Evolutionary conservation across 371 early-diverging fungal genomes (phyloP).

Genomic region (Blakeslea trispora): DNA sequence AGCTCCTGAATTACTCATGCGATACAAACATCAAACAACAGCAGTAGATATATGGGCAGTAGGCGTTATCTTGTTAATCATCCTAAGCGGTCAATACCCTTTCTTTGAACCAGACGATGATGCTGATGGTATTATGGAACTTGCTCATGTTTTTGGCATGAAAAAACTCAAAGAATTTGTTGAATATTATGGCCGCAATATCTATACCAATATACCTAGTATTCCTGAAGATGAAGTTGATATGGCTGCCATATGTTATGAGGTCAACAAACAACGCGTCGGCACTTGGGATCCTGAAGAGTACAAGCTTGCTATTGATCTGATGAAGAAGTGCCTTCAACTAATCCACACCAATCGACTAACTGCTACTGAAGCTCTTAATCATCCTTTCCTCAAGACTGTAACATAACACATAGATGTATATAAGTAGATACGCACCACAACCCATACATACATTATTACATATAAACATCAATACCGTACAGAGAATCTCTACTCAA

Average conservation of each 20-base stretch:
- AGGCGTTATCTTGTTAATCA: slow-evolving; percentile 85
- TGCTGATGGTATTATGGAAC: slow-evolving; percentile 84
- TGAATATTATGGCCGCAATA: slow-evolving; percentile 56
- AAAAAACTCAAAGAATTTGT: slow-evolving; percentile 74
- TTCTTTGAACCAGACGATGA: slow-evolving; percentile 91
- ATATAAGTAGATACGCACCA: slow-evolving; percentile 6
- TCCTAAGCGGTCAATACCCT: slow-evolving; percentile 84
- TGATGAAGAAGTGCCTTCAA: slow-evolving; percentile 47
- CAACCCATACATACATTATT: too few relatives aligned
- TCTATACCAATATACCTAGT: slow-evolving; percentile 57
- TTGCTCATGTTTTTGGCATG: slow-evolving; percentile 84
- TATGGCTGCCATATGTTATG: slow-evolving; percentile 4
- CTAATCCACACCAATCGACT: slow-evolving; percentile 52
- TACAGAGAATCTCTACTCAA: too few relatives aligned
- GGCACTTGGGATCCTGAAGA: slow-evolving; percentile 30
- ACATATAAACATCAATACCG: too few relatives aligned
- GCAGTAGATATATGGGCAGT: slow-evolving; percentile 93
- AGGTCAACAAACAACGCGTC: slow-evolving; percentile 6
- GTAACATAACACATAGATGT: neutral
- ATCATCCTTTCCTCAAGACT: slow-evolving; percentile 52
- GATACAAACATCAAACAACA: slow-evolving; percentile 11
- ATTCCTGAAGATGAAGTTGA: slow-evolving; percentile 47
- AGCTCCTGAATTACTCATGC: slow-evolving; percentile 85
- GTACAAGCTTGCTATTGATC: slow-evolving; percentile 40
- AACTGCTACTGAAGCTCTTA: slow-evolving; percentile 63